Evolutionary conservation across 352 stramenopile genomes (phyloP), one percentile per base, ranked within the genome.

Genomic region (Phytophthora pisi): DNA sequence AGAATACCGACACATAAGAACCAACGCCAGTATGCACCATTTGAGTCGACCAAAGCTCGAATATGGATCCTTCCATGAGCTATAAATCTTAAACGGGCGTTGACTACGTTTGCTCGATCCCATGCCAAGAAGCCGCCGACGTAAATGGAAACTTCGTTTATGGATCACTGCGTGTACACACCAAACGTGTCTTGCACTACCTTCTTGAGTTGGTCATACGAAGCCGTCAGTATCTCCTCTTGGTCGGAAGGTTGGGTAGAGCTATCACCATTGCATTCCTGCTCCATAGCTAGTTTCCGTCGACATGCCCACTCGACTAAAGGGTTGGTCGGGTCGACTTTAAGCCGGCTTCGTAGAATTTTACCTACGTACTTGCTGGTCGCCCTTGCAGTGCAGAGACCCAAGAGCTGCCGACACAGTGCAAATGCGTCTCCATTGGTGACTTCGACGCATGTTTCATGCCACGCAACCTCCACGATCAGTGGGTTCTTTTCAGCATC

Each of bases 351-450:
- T 15, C 82, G 81, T 13, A 90, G 52, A 45, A 90, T 76, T 54
- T 86, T 89, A 15, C 82, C 84, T 6, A 90, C 66, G 46, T 83
- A 86, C 57, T 89, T 87, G 56, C 71, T 86, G 45, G 74, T 85
- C 18, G 55, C 54, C 20, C 68, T 75, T 1, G 74, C 68, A 5
- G 80, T 86, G n/a, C 71, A 86, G 18, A 90, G 67, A 15, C 84
- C 84, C 6, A 90, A 57, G 26, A 89, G 66, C 55, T 90, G 81
- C 5, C 81, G 66, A 51, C 84, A 90, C 1, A 92, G 65, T 45
- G 87, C 72, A 51, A 92, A 89, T 1, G 82, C 82, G 34, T 92
- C 82, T 4, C 70, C 57, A 51, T 92, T 86, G 5, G 77, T 81
- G 9, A 90, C 68, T 58, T 80, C 69, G 36, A 90, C 47, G 31